Base-by-base conservation (phyloP, 2,329 filamentous ascomycete genomes). In the Fonsecaea monophora region DNA sequence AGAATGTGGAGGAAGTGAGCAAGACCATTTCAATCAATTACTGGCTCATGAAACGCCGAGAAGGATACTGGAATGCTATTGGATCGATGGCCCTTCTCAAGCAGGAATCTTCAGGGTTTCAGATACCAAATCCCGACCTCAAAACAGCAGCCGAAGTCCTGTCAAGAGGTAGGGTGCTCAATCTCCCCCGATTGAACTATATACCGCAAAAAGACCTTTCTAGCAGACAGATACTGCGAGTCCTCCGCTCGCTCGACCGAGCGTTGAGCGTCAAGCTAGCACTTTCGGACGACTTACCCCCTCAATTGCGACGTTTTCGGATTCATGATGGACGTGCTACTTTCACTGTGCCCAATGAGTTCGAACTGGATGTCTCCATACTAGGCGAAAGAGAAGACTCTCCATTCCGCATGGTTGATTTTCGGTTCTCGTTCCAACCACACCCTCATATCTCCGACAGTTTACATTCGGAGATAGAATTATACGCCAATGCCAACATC, bases 381-480 rank as follows among this genome's bases (percentile, higher is more conserved):
- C 92, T 91, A 18, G 90, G 94, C 72, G 94, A 98, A 75, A 90
- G 95, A 71, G 87, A 89, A 18, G 83, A 88, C 37, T 90, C 91
- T 62, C 94, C 96, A 73, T 96, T 96, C 75, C 97, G 91, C 84
- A 97, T 98, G 75, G 91, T 98, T 68, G 94, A 98, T 77, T 89
- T 98, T 73, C 88, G 94, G 66, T 93, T 96, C 73, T 81, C 89
- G 13, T 99, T 96, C 76, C 84, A 82, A 8, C 94, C 94, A 1
- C 84, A 88, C 7, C 81, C 85, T 0, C 85, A 90, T 0, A 79
- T 96, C 7, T 83, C 90, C 86, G 90, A 32, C 81, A 82, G 3
- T 79, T 60, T 96, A 53, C 86, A 90, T 62, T 81, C 82, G 40
- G 86, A 87, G 64, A 80, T 97, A 35, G 92, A 96, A 75, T 78